Evolutionary conservation across 139 green algal species (phyloP).

Genomic region (Coccomyxa sp.): DNA sequence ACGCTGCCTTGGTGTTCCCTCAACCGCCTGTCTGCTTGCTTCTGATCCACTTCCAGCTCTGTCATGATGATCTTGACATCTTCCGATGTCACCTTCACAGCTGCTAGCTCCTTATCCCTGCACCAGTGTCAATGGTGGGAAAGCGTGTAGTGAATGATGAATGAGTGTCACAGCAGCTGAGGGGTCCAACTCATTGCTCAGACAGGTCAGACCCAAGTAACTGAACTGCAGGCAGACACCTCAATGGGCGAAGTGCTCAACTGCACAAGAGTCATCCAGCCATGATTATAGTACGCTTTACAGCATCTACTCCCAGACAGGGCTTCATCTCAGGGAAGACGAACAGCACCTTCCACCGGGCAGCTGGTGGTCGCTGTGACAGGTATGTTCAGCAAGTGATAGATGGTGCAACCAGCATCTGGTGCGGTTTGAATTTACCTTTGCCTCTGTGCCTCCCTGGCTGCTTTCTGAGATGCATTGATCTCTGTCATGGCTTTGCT

Average conservation of each 20-base stretch:
- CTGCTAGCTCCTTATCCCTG: conserved; percentile 72
- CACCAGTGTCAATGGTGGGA: not conserved
- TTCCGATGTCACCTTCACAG: conserved; percentile 59
- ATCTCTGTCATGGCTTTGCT: conserved; percentile 63
- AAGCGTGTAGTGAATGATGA: not conserved
- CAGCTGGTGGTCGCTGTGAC: too few relatives aligned
- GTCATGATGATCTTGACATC: conserved; percentile 61
- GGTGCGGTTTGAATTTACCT: not conserved
- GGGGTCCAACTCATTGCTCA: too few relatives aligned
- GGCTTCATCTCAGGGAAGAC: too few relatives aligned
- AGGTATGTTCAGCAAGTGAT: too few relatives aligned
- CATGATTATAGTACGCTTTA: not conserved
- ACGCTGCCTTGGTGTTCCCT: conserved; percentile 60
- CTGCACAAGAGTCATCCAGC: not conserved
- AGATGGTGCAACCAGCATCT: not conserved
- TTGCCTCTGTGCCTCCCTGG: conserved; percentile 46
- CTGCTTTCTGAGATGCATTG: conserved; percentile 49
- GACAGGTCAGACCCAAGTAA: too few relatives aligned
- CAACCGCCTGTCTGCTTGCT: conserved; percentile 64
- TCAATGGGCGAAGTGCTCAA: too few relatives aligned
- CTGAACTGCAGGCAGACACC: too few relatives aligned
- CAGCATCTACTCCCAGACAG: not conserved
- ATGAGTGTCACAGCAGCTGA: not conserved
- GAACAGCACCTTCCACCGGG: too few relatives aligned
- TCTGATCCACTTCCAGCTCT: conserved; percentile 74